Evolutionary conservation across 164 flowering plant species (phyloP).

Genomic region (Santalum album): DNA sequence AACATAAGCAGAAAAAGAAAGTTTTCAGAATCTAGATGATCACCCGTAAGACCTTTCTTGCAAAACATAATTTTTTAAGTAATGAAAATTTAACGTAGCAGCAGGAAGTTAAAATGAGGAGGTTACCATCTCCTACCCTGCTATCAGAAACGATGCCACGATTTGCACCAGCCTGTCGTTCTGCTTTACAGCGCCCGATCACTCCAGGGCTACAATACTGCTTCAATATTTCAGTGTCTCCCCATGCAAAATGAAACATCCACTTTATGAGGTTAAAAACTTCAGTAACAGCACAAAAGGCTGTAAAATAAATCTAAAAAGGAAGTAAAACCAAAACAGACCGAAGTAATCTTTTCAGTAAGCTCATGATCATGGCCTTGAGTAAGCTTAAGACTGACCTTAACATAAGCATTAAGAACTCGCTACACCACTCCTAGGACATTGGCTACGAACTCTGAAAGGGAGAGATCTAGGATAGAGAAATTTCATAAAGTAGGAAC

Average conservation of each 20-base stretch:
- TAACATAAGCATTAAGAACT: slow-evolving; percentile 69
- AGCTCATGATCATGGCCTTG: no score
- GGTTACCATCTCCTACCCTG: slow-evolving; percentile 42
- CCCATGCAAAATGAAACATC: slow-evolving; percentile 28
- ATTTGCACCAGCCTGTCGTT: slow-evolving; percentile 50
- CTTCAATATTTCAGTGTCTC: slow-evolving; percentile 58
- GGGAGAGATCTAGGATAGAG: slow-evolving; percentile 44
- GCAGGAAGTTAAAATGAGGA: background rate
- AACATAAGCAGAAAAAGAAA: no score
- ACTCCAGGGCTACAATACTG: slow-evolving; percentile 75
- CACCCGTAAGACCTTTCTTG: no score
- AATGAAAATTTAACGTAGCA: background rate
- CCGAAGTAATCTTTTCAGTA: no score
- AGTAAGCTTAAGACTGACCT: slow-evolving; percentile 28
- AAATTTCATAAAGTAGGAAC: background rate
- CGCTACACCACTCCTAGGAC: slow-evolving; percentile 81
- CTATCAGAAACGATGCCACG: slow-evolving; percentile 77
- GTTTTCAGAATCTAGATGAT: no score
- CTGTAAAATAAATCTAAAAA: background rate
- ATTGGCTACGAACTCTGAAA: slow-evolving; percentile 84
- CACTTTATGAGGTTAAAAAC: background rate
- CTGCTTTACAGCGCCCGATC: slow-evolving; percentile 76
- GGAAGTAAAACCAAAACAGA: background rate
- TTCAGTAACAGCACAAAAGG: background rate
- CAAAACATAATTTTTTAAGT: background rate